Evolutionary conservation across 179 eudicot genomes (phyloP).

Genomic region (Corrigiola litoralis): DNA sequence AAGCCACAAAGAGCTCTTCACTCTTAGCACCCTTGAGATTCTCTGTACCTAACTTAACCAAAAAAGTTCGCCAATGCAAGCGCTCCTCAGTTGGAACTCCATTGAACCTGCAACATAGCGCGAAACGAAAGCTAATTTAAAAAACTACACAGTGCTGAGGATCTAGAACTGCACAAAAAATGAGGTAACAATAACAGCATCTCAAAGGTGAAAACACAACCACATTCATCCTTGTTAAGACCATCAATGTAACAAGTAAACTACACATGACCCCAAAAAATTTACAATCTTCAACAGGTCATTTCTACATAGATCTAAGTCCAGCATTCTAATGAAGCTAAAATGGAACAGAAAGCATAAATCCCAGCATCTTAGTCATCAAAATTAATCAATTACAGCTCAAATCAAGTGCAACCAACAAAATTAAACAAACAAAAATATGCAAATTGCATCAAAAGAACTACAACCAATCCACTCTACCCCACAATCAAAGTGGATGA

Average conservation of each 20-base stretch:
- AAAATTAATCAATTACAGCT: background rate
- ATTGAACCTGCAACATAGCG: slow-evolving; percentile 56
- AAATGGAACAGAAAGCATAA: background rate
- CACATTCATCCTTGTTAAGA: background rate
- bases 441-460: too few species aligned
- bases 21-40: slow-evolving; percentile 88
- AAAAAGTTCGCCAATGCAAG: slow-evolving; percentile 94
- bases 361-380: background rate
- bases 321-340: background rate
- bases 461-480: too few species aligned
- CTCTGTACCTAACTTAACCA: slow-evolving; percentile 90
- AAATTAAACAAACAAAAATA: background rate
- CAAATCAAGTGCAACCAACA: background rate
- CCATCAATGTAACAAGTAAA: background rate
- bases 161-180: background rate
- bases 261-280: background rate
- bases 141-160: background rate
- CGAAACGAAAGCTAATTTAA: background rate
- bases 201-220: background rate
- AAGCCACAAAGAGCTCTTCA: slow-evolving; percentile 96
- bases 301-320: background rate
- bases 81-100: slow-evolving; percentile 99
- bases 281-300: background rate
- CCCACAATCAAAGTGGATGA: background rate
- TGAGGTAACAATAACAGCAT: background rate